phyloP scores from a whole-genome alignment of 2,329 filamentous ascomycete species.

The Tolypocladium guangdongense region DNA sequence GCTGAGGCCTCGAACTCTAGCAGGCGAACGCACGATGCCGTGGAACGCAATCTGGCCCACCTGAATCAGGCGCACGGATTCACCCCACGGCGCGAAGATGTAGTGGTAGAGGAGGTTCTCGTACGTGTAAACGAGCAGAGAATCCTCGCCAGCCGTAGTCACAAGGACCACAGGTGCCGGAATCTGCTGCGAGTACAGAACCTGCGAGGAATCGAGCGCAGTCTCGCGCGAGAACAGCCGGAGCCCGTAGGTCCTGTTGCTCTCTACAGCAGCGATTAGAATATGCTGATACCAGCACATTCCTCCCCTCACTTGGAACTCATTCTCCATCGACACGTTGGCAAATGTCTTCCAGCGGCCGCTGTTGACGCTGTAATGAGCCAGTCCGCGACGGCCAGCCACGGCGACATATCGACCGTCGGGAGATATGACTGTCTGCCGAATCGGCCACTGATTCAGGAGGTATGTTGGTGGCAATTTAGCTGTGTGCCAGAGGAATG shows the following conservation, averaged over 20 bases:
- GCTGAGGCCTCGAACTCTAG: slow-evolving; percentile 82
- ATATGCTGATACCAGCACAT: slow-evolving; percentile 99
- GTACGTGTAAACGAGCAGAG: slow-evolving; percentile 90
- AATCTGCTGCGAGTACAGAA: slow-evolving; percentile 67
- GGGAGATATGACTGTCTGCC: slow-evolving; percentile 73
- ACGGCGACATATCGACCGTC: slow-evolving; percentile 92
- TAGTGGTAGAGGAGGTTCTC: slow-evolving; percentile 95
- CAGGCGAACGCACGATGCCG: slow-evolving; percentile 88
- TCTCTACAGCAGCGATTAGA: slow-evolving; percentile 85
- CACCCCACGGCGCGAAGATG: slow-evolving; percentile 65
- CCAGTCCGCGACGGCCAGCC: slow-evolving; percentile 84
- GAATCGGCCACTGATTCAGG: slow-evolving; percentile 86
- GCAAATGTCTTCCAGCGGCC: slow-evolving; percentile 93
- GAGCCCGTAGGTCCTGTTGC: slow-evolving; percentile 68
- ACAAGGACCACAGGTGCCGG: slow-evolving; percentile 83
- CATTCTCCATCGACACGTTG: slow-evolving; percentile 70
- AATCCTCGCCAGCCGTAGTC: slow-evolving; percentile 84
- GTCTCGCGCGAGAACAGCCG: slow-evolving; percentile 89
- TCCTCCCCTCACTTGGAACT: slow-evolving; percentile 84
- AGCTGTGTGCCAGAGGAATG: slow-evolving; percentile 89
- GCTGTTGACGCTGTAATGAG: slow-evolving; percentile 91
- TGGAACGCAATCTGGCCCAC: slow-evolving; percentile 98
- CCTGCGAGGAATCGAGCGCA: slow-evolving; percentile 58
- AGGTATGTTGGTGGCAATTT: slow-evolving; percentile 79
- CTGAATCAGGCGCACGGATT: slow-evolving; percentile 65